Conservation (phyloP, 176 grass and related monocot genomes). For the Paspalum notatum region DNA sequence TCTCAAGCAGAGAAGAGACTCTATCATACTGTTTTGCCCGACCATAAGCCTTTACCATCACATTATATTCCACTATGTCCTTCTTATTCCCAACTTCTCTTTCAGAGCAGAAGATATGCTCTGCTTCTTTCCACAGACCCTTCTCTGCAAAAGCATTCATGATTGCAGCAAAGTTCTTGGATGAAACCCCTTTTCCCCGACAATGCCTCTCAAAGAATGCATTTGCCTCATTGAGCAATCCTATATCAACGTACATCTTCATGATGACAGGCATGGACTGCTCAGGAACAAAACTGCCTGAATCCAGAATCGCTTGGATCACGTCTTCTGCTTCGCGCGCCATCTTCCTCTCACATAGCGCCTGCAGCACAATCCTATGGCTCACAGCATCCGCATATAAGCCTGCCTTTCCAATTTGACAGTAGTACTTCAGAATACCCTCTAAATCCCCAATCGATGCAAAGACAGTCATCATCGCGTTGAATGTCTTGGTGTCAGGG, state of each 20-base stretch:
- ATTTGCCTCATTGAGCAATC: constrained; percentile 60
- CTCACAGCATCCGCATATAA: constrained; percentile 62
- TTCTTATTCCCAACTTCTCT: constrained; percentile 33
- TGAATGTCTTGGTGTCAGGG: constrained; percentile 64
- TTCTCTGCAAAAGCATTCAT: constrained; percentile 69
- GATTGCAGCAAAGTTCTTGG: constrained; percentile 65
- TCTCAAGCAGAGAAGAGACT: constrained; percentile 58
- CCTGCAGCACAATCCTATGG: constrained; percentile 65
- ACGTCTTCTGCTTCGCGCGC: constrained; percentile 48
- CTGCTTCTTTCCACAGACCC: constrained; percentile 66
- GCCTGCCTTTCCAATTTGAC: constrained; percentile 39
- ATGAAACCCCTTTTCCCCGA: constrained; percentile 47
- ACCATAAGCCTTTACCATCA: constrained; percentile 78
- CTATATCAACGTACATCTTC: constrained; percentile 76
- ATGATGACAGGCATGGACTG: constrained; percentile 67
- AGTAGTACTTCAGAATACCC: constrained; percentile 50
- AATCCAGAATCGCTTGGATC: constrained; percentile 42
- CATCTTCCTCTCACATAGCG: constrained; percentile 58
- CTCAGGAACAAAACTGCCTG: constrained; percentile 43
- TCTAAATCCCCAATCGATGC: constrained; percentile 52
- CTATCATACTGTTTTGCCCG: constrained; percentile 64
- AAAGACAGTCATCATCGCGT: constrained; percentile 65
- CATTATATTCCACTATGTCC: constrained; percentile 71
- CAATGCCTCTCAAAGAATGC: constrained; percentile 66
- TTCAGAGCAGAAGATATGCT: constrained; percentile 54